Evolutionary conservation across 2,329 filamentous ascomycete genomes (phyloP).

Genomic region (Helotiales sp.): DNA sequence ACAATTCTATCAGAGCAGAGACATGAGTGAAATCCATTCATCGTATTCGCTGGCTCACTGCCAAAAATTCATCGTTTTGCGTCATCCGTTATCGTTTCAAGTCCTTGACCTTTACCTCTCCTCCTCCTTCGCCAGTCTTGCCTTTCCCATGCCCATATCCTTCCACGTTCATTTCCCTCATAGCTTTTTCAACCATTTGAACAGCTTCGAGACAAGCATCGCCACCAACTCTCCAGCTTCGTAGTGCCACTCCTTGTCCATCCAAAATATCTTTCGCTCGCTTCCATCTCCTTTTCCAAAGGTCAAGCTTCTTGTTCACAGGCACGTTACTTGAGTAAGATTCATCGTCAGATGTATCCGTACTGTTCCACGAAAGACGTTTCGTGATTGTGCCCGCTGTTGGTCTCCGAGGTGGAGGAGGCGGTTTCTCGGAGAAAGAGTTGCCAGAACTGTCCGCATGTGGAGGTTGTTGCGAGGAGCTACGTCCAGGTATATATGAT

Average conservation of each 20-base stretch:
- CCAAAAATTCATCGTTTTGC: too few relatives aligned
- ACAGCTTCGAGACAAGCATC: constrained; percentile 70
- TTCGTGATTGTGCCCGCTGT: constrained; percentile 19
- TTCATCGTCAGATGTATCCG: constrained; percentile 33
- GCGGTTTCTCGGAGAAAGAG: constrained; percentile 17
- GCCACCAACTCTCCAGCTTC: constrained; percentile 71
- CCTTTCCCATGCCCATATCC: constrained; percentile 32
- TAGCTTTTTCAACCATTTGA: constrained; percentile 58
- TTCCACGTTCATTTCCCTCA: constrained; percentile 45
- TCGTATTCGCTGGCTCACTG: background rate
- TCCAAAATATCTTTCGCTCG: constrained; percentile 64
- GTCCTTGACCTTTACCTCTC: constrained; percentile 36
- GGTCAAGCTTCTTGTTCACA: constrained; percentile 66
- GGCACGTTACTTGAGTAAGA: constrained; percentile 22
- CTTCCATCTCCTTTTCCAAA: constrained; percentile 70
- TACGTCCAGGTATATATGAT: constrained; percentile 30
- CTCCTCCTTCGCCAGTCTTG: constrained; percentile 33
- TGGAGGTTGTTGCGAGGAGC: background rate
- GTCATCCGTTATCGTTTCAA: constrained; percentile 25
- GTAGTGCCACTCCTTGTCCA: constrained; percentile 64
- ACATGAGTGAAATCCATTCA: background rate
- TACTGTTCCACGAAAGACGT: constrained; percentile 24
- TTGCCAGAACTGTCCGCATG: constrained; percentile 8
- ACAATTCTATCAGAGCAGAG: background rate
- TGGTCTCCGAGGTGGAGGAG: constrained; percentile 24